Percentiles rank a stretch among this genome's conserved stretches.
Conservation (phyloP, 2,329 filamentous ascomycete genomes). For the Aspergillus aculeatinus region DNA sequence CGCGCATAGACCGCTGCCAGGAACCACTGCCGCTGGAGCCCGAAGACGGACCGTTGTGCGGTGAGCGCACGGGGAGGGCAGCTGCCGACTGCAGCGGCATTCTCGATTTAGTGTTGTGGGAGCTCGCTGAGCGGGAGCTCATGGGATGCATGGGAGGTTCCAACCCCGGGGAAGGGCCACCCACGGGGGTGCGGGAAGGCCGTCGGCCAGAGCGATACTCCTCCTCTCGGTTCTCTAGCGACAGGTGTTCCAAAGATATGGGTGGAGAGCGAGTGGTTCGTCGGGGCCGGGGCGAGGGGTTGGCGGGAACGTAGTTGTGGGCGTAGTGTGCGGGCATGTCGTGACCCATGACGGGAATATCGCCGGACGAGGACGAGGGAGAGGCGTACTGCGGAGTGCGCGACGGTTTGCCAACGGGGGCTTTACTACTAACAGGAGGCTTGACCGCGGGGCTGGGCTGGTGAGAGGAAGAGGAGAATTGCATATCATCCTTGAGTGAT, state of each 20-base stretch:
- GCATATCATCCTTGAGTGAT: slow-evolving; percentile 60
- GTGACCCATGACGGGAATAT: slow-evolving; percentile 61
- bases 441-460: neutral
- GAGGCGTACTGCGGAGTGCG: slow-evolving; percentile 50
- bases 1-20: slow-evolving; percentile 26
- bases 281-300: slow-evolving; percentile 21
- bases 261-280: slow-evolving; percentile 34
- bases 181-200: slow-evolving; percentile 29
- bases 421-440: slow-evolving; percentile 32
- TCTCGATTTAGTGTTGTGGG: slow-evolving; percentile 34
- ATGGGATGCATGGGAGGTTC: slow-evolving; percentile 41
- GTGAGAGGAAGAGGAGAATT: slow-evolving; percentile 29
- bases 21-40: slow-evolving; percentile 42
- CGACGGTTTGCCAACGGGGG: slow-evolving; percentile 24
- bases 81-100: slow-evolving; percentile 52
- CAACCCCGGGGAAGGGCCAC: slow-evolving; percentile 39
- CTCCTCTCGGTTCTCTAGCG: slow-evolving; percentile 41
- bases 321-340: slow-evolving; percentile 29
- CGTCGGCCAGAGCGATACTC: slow-evolving; percentile 29
- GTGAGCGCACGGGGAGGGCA: slow-evolving; percentile 61
- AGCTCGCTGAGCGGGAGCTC: slow-evolving; percentile 41
- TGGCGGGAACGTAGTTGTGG: slow-evolving; percentile 23
- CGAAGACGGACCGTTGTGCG: slow-evolving; percentile 60
- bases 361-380: slow-evolving; percentile 69
- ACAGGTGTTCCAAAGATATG: slow-evolving; percentile 46